Base-by-base conservation (phyloP, 441 rosid species). In the Adansonia madagascariensis region DNA sequence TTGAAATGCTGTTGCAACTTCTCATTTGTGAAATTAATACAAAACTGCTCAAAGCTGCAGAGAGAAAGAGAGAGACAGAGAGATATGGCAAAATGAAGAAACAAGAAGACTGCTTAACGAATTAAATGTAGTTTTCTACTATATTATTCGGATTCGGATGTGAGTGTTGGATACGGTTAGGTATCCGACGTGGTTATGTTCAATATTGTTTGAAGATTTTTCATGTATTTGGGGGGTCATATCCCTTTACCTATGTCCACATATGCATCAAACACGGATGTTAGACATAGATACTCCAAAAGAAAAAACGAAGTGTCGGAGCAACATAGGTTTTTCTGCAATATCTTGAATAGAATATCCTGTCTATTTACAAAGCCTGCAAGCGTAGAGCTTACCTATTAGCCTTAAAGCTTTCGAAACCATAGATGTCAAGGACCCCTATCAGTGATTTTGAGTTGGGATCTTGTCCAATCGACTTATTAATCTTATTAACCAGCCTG, bases 1-100 rank as follows among this genome's bases (percentile, higher is more conserved):
- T 94, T 96, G 87, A 96, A 96, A 88, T 94, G 98, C 77, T 94
- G 98, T 83, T 96, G 98, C 90, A 96, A 84, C 88, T 96, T 96
- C 89, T 96, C 99, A 81, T 96, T 96, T 67, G 98, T 94, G 85
- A 91, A 96, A 80, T 96, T 96, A 61, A 96, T 96, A 78, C 99
- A 96, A 74, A 96, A 96, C 88, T 96, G 98, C 87, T 96, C 98
- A 81, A 96, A 96, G 85, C 98, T 96, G 92, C 86, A 81, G 17
- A 47, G 64, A 52, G 24, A 56, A 78, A 72, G 67, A 73, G 39
- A 35, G 39, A 35, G 39, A 35, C 4, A 35, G 39, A 35, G 39
- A 35, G 39, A 35, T 20, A 73, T 7, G 76, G 71, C 49, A 59
- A 78, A 59, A 69, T 53, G 65, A 79, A 73, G 61, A 39, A 31